Conservation (phyloP, 2,329 filamentous ascomycete genomes). For the Phaeophleospora eucalypticola region DNA sequence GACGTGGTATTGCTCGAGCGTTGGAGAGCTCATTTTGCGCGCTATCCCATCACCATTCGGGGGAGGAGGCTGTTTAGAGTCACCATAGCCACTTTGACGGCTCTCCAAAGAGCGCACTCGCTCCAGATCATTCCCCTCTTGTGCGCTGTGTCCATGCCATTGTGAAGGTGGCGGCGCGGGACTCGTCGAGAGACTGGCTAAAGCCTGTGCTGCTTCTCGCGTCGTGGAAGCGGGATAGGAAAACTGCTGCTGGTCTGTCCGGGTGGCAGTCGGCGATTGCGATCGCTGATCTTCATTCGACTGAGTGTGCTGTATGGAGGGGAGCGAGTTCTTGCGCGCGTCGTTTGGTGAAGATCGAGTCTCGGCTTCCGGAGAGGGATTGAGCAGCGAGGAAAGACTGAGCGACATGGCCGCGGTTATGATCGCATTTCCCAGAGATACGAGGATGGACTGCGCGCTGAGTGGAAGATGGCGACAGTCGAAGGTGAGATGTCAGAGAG, state of each 20-base stretch:
- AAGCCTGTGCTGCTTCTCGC: conserved; percentile 39
- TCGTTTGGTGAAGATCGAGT: conserved; percentile 17
- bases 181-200: conserved; percentile 27
- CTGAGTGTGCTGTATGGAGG: conserved; percentile 17
- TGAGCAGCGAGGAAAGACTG: conserved; percentile 35
- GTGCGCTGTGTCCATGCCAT: conserved; percentile 21
- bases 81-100: conserved; percentile 33
- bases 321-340: conserved; percentile 21
- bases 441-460: neutral
- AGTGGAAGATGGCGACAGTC: neutral
- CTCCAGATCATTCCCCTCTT: conserved; percentile 12
- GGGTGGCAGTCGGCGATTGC: conserved; percentile 18
- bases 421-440: conserved; percentile 12
- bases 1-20: conserved; percentile 47
- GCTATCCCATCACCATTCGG: conserved; percentile 29
- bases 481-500: conserved; percentile 2
- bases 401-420: conserved; percentile 21
- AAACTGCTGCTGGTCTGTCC: conserved; percentile 13
- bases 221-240: conserved; percentile 25
- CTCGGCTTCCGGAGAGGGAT: conserved; percentile 29
- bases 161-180: conserved; percentile 21
- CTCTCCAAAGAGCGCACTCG: conserved; percentile 25
- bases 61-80: conserved; percentile 39
- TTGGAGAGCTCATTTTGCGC: conserved; percentile 40
- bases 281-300: conserved; percentile 18